These are phyloP conservation scores for Cyanophora paradoxa DNA, from an alignment of 78 protist genomes.

Conservation along the genomic window DNA sequence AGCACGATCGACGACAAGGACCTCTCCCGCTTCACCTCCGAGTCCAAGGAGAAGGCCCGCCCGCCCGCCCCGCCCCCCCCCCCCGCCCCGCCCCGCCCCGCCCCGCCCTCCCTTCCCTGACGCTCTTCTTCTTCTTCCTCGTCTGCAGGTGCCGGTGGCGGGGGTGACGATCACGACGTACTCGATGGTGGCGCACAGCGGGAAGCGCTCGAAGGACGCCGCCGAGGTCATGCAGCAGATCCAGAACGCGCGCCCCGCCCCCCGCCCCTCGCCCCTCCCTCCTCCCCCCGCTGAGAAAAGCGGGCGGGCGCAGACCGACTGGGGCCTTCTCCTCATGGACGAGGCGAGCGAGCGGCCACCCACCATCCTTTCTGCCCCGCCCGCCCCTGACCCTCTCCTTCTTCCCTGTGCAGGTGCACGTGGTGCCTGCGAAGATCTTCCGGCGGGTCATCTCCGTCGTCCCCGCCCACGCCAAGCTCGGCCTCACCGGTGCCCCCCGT, in stretches of 20 bases:
- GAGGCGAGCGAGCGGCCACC: slow-evolving; percentile 10
- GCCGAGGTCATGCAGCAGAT: slow-evolving; percentile 58
- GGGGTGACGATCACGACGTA: slow-evolving; percentile 86
- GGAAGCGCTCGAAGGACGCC: slow-evolving; percentile 63
- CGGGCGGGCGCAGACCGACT: too few relatives aligned
- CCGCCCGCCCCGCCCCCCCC: too few relatives aligned
- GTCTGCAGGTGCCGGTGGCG: too few relatives aligned
- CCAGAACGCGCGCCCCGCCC: not conserved
- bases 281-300: too few relatives aligned
- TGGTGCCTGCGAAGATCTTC: slow-evolving; percentile 73
- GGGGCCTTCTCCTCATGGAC: slow-evolving; percentile 92
- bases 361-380: too few relatives aligned
- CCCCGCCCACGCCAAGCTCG: slow-evolving; percentile 91
- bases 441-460: slow-evolving; percentile 51
- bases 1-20: slow-evolving; percentile 36
- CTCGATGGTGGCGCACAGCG: slow-evolving; percentile 79
- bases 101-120: too few relatives aligned
- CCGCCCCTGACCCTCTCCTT: not conserved
- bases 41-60: slow-evolving; percentile 40
- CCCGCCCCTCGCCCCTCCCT: too few relatives aligned
- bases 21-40: slow-evolving; percentile 69
- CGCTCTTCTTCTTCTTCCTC: too few relatives aligned
- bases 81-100: too few relatives aligned
- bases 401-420: slow-evolving; percentile 92
- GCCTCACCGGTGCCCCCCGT: slow-evolving; percentile 85